These are phyloP conservation scores for Solanum sejunctum DNA, from an alignment of 257 asterid genomes.

Conservation along the genomic window DNA sequence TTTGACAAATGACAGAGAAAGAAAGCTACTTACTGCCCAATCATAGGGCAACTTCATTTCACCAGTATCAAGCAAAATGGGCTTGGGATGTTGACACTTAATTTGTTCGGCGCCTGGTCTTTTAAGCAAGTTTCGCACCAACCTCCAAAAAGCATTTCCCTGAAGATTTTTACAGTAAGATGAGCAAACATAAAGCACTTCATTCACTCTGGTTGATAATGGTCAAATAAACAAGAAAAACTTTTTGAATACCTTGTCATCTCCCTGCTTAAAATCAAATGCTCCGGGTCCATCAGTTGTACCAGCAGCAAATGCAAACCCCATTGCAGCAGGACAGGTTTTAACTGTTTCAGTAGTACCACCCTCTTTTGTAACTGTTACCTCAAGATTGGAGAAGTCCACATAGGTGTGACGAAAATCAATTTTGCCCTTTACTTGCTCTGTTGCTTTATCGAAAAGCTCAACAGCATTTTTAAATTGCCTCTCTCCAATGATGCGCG, in stretches of 20 bases:
- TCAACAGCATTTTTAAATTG: constrained; percentile 77
- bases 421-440: constrained; percentile 61
- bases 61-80: constrained; percentile 93
- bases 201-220: background rate
- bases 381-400: constrained; percentile 72
- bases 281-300: constrained; percentile 99
- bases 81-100: constrained; percentile 84
- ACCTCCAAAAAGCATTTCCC: constrained; percentile 95
- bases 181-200: background rate
- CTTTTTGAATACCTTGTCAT: constrained; percentile 42
- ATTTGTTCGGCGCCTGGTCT: constrained; percentile 61
- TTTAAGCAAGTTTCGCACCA: constrained; percentile 78
- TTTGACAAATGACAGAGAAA: background rate
- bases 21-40: constrained; percentile 81
- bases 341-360: constrained; percentile 45
- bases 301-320: constrained; percentile 99
- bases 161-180: constrained; percentile 6
- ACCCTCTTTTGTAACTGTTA: constrained; percentile 48
- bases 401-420: constrained; percentile 72
- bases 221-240: background rate
- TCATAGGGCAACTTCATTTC: constrained; percentile 94
- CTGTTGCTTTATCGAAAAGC: constrained; percentile 65
- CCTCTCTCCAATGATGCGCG: constrained; percentile 87
- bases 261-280: constrained; percentile 97
- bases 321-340: constrained; percentile 99